Evolutionary conservation across 805 yeast genomes (phyloP).

Genomic region (Pichia californica): DNA sequence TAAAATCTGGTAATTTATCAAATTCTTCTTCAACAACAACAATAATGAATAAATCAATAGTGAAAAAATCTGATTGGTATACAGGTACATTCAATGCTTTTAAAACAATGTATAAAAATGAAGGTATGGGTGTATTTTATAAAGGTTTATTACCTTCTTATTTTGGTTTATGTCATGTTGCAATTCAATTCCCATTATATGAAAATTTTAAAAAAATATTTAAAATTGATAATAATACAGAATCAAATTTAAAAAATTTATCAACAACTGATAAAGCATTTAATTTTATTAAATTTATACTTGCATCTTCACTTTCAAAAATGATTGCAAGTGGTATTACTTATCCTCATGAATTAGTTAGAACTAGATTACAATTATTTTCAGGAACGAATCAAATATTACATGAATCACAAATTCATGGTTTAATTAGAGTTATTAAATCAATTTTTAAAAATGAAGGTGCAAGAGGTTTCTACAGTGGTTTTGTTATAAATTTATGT

Average conservation of each 20-base stretch:
- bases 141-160: slow-evolving; percentile 87
- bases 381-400: slow-evolving; percentile 12
- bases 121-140: slow-evolving; percentile 78
- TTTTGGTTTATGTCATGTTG: slow-evolving; percentile 87
- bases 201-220: slow-evolving; percentile 67
- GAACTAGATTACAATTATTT: slow-evolving; percentile 80
- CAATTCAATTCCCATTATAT: slow-evolving; percentile 92
- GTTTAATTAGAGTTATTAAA: slow-evolving; percentile 26
- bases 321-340: slow-evolving; percentile 85
- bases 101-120: slow-evolving; percentile 64
- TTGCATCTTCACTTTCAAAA: slow-evolving; percentile 76
- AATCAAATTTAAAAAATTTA: slow-evolving; percentile 7
- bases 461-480: slow-evolving; percentile 77
- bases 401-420: slow-evolving; percentile 23
- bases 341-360: slow-evolving; percentile 90
- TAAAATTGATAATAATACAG: slow-evolving; percentile 14
- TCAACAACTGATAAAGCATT: slow-evolving; percentile 4
- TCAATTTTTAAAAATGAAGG: slow-evolving; percentile 63
- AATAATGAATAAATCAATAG: background rate
- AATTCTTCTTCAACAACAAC: too few relatives aligned
- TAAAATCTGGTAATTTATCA: too few relatives aligned
- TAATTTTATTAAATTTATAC: slow-evolving; percentile 37
- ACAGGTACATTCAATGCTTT: slow-evolving; percentile 82
- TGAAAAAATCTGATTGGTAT: slow-evolving; percentile 37
- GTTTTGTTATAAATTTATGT: slow-evolving; percentile 76